Evolutionary conservation across 2,329 filamentous ascomycete species (phyloP), one percentile per base, ranked within the genome.

Genomic region (Fusarium fujikuroi): DNA sequence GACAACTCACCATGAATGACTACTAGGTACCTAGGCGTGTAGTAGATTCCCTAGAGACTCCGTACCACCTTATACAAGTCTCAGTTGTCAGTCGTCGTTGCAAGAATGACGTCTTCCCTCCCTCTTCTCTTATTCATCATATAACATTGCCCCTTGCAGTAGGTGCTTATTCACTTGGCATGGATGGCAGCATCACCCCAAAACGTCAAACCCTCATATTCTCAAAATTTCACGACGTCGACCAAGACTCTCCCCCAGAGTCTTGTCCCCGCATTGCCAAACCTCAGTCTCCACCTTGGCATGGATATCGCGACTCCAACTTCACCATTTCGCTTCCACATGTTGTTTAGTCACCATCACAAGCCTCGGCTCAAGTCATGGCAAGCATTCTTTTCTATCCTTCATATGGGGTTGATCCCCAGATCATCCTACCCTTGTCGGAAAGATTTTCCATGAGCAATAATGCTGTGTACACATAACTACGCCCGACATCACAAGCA

Each of bases 211-310:
- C 21, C 44, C 34, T 50, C 19, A 21, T 60, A 9, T 23, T 23
- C 23, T 43, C 49, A 61, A 56, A 66, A 23, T 25, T 54, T 64
- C 66, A 70, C 66, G 67, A 73, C 62, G 71, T 73, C 60, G 61
- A 70, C 66, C 66, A 56, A 71, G 39, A 63, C 37, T 42, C 42
- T 46, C 39, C 56, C 58, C 58, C 42, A 60, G 59, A 59, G 56
- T 53, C 16, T 59, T 47, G 59, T 63, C 59, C 61, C 72, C 72
- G 57, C 64, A 73, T 54, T 37, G 59, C 53, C 49, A 60, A 69
- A 63, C 40, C 60, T 47, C 59, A 60, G 70, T 75, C 64, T 70
- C 60, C 71, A 74, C 59, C 39, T 42, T 52, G 16, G 37, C 53
- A 21, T 43, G 36, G 37, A 32, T 56, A 32, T 21, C 21, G 39